phyloP scores from a whole-genome alignment of 2,329 filamentous ascomycete species.

The Didymella glomerata region DNA sequence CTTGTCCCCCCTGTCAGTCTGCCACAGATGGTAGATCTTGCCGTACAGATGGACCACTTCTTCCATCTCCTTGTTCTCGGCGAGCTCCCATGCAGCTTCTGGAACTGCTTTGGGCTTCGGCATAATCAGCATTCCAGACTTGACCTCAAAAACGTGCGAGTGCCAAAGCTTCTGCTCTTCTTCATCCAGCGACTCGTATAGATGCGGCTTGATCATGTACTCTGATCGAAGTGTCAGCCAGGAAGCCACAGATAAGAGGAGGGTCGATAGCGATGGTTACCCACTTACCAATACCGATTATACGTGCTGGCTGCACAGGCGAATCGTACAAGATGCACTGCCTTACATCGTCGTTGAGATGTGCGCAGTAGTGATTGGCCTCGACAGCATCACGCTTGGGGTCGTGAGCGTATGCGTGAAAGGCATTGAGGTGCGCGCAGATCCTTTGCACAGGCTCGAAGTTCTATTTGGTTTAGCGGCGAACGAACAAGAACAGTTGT shows the following conservation, averaged over 20 bases:
- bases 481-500: neutral
- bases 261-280: neutral
- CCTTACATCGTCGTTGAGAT: constrained; percentile 77
- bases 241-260: neutral
- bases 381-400: constrained; percentile 71
- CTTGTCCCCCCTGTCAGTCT: constrained; percentile 76
- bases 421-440: constrained; percentile 86
- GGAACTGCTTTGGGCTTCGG: constrained; percentile 67
- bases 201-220: constrained; percentile 79
- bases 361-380: constrained; percentile 85
- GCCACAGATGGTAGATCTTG: constrained; percentile 88
- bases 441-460: constrained; percentile 77
- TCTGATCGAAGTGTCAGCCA: constrained; percentile 55
- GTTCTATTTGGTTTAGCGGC: constrained; percentile 54
- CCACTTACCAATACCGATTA: constrained; percentile 71
- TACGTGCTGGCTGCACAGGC: constrained; percentile 69
- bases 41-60: constrained; percentile 78
- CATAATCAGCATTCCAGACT: constrained; percentile 82
- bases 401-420: constrained; percentile 82
- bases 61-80: constrained; percentile 83
- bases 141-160: constrained; percentile 77
- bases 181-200: constrained; percentile 71
- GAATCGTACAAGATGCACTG: constrained; percentile 89
- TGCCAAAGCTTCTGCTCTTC: constrained; percentile 83
- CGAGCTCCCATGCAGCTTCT: constrained; percentile 72